Percentiles rank a stretch among this genome's conserved stretches.
phyloP scores from a whole-genome alignment of 805 yeast species.

The Komagataella populi region DNA sequence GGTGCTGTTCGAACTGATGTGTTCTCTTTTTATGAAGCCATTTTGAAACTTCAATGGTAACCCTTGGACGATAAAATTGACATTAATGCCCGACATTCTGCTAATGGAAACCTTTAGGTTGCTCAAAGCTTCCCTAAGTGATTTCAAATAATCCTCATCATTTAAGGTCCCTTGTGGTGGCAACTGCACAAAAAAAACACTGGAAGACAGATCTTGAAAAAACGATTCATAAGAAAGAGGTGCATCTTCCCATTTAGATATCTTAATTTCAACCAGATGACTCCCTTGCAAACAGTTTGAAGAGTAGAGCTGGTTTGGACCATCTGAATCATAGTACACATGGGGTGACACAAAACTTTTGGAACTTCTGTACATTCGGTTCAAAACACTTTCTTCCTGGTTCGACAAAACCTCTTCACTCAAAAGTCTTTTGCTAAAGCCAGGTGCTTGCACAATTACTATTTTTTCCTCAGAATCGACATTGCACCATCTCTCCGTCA shows the following conservation, averaged over 20 bases:
- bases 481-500: constrained; percentile 10
- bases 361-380: neutral
- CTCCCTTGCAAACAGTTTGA: neutral
- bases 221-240: neutral
- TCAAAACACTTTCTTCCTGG: neutral
- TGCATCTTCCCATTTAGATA: neutral
- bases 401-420: neutral
- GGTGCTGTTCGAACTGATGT: neutral
- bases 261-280: neutral
- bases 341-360: neutral
- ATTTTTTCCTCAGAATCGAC: constrained; percentile 1
- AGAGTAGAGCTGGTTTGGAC: neutral
- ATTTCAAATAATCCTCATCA: neutral
- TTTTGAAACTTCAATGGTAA: neutral
- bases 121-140: neutral
- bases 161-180: neutral
- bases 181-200: neutral
- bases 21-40: neutral
- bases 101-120: neutral
- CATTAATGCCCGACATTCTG: neutral
- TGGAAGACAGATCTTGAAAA: neutral
- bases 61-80: neutral
- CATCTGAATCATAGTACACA: neutral
- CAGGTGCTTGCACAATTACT: constrained; percentile 6
- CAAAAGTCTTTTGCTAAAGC: constrained; percentile 6